Conservation (phyloP, 148 eudicot species). For the Simmondsia chinensis region DNA sequence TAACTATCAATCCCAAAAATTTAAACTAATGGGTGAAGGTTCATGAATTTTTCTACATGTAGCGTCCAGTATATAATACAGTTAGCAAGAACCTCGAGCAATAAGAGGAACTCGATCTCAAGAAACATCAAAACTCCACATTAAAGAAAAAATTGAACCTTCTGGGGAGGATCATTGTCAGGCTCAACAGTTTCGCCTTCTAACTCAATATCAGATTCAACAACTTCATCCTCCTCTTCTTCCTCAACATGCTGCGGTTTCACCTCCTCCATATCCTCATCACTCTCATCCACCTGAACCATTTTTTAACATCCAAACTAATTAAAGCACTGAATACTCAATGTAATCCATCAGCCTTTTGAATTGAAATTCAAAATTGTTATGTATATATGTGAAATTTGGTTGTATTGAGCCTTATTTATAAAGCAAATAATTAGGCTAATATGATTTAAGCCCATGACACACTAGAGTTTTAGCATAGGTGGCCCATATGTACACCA, state of each 20-base stretch:
- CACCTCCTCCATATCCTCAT: conserved; percentile 37
- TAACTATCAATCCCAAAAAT: too few relatives aligned
- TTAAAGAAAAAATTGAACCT: conserved; percentile 26
- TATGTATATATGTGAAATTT: too few relatives aligned
- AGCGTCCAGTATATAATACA: too few relatives aligned
- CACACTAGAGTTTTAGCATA: too few relatives aligned
- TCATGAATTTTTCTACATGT: too few relatives aligned
- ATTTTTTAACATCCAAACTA: too few relatives aligned
- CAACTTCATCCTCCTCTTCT: conserved; percentile 58
- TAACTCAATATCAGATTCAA: conserved; percentile 86
- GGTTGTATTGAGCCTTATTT: too few relatives aligned
- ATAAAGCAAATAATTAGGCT: too few relatives aligned
- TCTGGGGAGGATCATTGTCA: conserved; percentile 82
- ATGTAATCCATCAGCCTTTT: background rate
- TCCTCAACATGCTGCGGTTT: conserved; percentile 26
- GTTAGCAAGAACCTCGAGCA: too few relatives aligned
- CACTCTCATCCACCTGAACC: conserved; percentile 52
- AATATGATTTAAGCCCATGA: too few relatives aligned
- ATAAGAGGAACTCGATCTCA: background rate
- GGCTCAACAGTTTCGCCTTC: conserved; percentile 86
- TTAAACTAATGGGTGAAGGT: too few relatives aligned
- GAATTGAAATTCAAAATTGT: background rate
- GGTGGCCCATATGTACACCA: too few relatives aligned
- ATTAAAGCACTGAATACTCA: conserved; percentile 14
- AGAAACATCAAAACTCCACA: background rate